Conservation (phyloP, 2,329 filamentous ascomycete genomes). For the Amphichorda felina region DNA sequence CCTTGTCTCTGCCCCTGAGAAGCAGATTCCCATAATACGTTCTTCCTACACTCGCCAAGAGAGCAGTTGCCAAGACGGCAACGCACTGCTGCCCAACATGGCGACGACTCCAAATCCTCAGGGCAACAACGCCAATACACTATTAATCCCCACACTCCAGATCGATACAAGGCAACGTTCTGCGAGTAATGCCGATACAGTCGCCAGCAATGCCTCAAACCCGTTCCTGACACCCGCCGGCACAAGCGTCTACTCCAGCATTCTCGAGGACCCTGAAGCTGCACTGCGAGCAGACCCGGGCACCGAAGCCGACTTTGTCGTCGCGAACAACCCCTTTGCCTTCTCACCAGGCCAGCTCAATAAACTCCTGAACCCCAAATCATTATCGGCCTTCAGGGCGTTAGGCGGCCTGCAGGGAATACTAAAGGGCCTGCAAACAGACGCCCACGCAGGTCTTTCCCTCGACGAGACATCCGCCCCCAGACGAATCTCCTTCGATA, state of each 20-base stretch:
- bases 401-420: constrained; percentile 64
- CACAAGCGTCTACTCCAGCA: constrained; percentile 2
- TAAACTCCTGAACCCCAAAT: constrained; percentile 80
- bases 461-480: constrained; percentile 53
- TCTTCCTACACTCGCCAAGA: background rate
- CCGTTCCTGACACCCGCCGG: constrained; percentile 9
- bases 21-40: background rate
- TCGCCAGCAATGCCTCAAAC: constrained; percentile 5
- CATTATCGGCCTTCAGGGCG: constrained; percentile 62
- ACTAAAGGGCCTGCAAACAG: constrained; percentile 61
- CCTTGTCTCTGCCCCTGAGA: no score
- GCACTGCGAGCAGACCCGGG: constrained; percentile 62
- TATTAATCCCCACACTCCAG: constrained; percentile 1
- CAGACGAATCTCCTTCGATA: constrained; percentile 1
- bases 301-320: constrained; percentile 58
- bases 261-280: constrained; percentile 3
- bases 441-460: constrained; percentile 59
- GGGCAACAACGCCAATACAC: background rate
- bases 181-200: constrained; percentile 5
- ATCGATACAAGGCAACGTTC: constrained; percentile 5
- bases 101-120: background rate
- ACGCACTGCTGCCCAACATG: background rate
- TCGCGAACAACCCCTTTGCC: constrained; percentile 72
- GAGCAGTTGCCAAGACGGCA: no score
- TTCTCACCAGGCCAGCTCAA: constrained; percentile 70